A percentile compares a stretch with the other conserved stretches of the same genome.
phyloP scores from a whole-genome alignment of 2,329 filamentous ascomycete species.

The Rutstroemia sp. region DNA sequence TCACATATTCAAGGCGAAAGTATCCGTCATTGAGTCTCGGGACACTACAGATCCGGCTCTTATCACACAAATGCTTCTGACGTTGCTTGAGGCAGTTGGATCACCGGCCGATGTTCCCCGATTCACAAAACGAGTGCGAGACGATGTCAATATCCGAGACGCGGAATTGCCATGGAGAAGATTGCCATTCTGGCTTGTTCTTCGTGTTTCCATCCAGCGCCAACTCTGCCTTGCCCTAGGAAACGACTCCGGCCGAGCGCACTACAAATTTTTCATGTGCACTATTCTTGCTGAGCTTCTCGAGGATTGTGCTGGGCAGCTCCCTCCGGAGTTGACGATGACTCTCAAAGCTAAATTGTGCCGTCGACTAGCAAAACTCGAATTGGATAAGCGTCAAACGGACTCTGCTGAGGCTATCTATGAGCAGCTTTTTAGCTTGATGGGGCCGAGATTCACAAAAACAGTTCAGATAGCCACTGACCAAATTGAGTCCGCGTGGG shows the following conservation, averaged over 20 bases:
- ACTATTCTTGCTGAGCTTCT: slow-evolving; percentile 41
- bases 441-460: slow-evolving; percentile 26
- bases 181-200: slow-evolving; percentile 52
- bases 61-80: slow-evolving; percentile 52
- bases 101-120: slow-evolving; percentile 27
- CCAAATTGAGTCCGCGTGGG: slow-evolving; percentile 33
- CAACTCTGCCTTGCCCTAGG: slow-evolving; percentile 38
- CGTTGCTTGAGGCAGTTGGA: slow-evolving; percentile 50
- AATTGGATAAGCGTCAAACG: slow-evolving; percentile 32
- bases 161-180: slow-evolving; percentile 52
- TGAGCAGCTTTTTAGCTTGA: slow-evolving; percentile 23
- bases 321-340: slow-evolving; percentile 32
- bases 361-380: slow-evolving; percentile 50
- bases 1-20: slow-evolving; percentile 42
- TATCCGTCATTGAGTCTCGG: slow-evolving; percentile 42
- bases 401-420: slow-evolving; percentile 17
- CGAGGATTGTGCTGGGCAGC: slow-evolving; percentile 28
- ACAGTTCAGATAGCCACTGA: slow-evolving; percentile 27
- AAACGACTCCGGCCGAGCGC: slow-evolving; percentile 34
- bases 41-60: slow-evolving; percentile 50
- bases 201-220: slow-evolving; percentile 51
- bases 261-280: slow-evolving; percentile 53
- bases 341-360: slow-evolving; percentile 46
- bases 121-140: slow-evolving; percentile 51
- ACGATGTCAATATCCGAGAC: slow-evolving; percentile 49